Evolutionary conservation across 345 rosid species (phyloP).

Genomic region (Populus davidiana): DNA sequence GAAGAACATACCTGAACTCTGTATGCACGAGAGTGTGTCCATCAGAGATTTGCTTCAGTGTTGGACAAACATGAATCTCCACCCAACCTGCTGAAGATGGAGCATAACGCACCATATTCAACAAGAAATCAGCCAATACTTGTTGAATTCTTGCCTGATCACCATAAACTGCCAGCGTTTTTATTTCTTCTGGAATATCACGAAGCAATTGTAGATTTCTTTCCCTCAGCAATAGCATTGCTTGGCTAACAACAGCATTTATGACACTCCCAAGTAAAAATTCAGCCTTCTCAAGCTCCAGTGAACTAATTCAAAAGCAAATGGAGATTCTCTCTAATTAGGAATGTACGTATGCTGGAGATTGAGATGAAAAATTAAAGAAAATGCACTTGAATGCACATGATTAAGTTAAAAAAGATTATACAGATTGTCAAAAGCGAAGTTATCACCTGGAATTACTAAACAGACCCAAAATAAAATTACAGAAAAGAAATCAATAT

Average conservation of each 20-base stretch:
- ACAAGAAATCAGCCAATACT: slow-evolving; percentile 79
- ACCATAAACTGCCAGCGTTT: slow-evolving; percentile 73
- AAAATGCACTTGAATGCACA: background rate
- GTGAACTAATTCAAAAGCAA: slow-evolving; percentile 43
- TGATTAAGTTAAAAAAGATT: background rate
- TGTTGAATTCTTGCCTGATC: slow-evolving; percentile 93
- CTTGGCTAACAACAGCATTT: slow-evolving; percentile 96
- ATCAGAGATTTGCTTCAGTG: slow-evolving; percentile 51
- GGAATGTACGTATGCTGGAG: background rate
- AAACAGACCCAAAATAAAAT: background rate
- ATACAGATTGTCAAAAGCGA: background rate
- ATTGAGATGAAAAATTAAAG: background rate
- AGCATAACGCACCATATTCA: slow-evolving; percentile 78
- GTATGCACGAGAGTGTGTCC: slow-evolving; percentile 46
- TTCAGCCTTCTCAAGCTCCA: slow-evolving; percentile 75
- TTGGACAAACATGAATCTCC: slow-evolving; percentile 75
- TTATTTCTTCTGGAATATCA: slow-evolving; percentile 91
- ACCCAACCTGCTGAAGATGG: slow-evolving; percentile 82
- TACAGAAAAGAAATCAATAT: background rate
- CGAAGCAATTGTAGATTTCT: slow-evolving; percentile 83
- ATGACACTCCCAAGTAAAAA: slow-evolving; percentile 81
- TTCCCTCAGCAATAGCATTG: slow-evolving; percentile 68
- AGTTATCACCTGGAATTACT: background rate
- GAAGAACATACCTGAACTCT: slow-evolving; percentile 67
- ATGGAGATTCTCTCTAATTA: slow-evolving; percentile 24